Evolutionary conservation across 768 basidiomycete species (phyloP), one percentile per base, ranked within the genome.

Genomic region (Leccinum uliginosum): DNA sequence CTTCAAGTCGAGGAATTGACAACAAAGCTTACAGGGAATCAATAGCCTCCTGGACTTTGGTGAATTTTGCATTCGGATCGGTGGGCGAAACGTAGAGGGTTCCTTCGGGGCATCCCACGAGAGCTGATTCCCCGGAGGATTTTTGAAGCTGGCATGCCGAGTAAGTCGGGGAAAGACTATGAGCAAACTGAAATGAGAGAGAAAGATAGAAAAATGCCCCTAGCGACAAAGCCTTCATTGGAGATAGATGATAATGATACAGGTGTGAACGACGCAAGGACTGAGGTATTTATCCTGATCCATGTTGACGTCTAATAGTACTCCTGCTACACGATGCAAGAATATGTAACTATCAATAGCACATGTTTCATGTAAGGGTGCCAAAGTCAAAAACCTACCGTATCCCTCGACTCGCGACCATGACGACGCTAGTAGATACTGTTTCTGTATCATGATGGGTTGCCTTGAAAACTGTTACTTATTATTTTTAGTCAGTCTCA

Each of bases 21-120:
- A 56, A 32, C 17, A 53, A 19, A n/a, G n/a, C 78, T 57, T 57
- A 84, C 84, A 87, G 70, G 6, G 83, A 82, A 8, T 67, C 29
- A 12, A 87, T 72, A 9, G 86, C 85, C 12, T 77, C 74, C 65
- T 87, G 86, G 3, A 86, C 71, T 24, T 61, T 76, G 15, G 64
- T 72, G 48, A 83, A 86, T 24, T 75, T 55, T 0, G 84, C 79
- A 49, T 69, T 68, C 0, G 65, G 55, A 62, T 86, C 78, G 5
- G 66, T 78, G 30, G 67, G 66, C 1, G 83, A 85, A 21, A 87
- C 85, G 55, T 78, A 86, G 4, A 87, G 68, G 0, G 84, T 86
- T 10, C 81, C 83, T 6, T 58, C n/a, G 0, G 83, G 82, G 63
- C 86, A 87, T 9, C 81, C 83, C 1, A 53, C 17, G 11, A 84